Conservation (phyloP, 345 rosid genomes). For the Salix exigua region DNA sequence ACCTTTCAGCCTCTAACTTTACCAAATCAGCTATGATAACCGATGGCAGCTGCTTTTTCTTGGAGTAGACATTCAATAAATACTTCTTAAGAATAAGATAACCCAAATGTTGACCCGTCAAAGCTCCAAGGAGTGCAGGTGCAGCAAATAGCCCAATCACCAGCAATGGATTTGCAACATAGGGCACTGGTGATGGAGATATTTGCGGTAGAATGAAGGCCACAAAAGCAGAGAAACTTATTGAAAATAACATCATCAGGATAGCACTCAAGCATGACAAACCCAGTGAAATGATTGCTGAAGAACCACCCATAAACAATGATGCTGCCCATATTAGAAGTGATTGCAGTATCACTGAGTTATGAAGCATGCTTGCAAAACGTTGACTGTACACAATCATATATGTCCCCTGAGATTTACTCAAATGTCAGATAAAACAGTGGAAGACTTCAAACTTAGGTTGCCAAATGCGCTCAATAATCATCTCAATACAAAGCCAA, state of each 20-base stretch:
- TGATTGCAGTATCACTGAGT: slow-evolving; percentile 80
- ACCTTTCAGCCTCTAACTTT: slow-evolving; percentile 89
- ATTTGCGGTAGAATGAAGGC: slow-evolving; percentile 71
- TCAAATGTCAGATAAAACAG: slow-evolving; percentile 14
- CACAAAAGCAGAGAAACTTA: slow-evolving; percentile 57
- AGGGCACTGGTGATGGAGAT: slow-evolving; percentile 75
- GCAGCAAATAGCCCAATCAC: slow-evolving; percentile 77
- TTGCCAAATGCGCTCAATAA: slow-evolving; percentile 1
- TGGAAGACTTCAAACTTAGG: slow-evolving; percentile 1
- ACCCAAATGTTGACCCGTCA: slow-evolving; percentile 82
- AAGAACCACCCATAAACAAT: slow-evolving; percentile 82
- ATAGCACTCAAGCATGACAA: slow-evolving; percentile 65
- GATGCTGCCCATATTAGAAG: slow-evolving; percentile 76
- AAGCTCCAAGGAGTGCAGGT: slow-evolving; percentile 85
- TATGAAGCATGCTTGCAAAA: slow-evolving; percentile 67
- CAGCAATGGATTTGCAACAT: slow-evolving; percentile 77
- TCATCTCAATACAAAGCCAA: slow-evolving; percentile 6
- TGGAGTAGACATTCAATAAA: slow-evolving; percentile 45
- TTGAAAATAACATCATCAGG: slow-evolving; percentile 66
- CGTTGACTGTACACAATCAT: slow-evolving; percentile 66
- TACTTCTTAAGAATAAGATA: slow-evolving; percentile 49
- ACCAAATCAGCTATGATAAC: slow-evolving; percentile 44
- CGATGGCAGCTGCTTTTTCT: slow-evolving; percentile 47
- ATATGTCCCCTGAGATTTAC: slow-evolving; percentile 64
- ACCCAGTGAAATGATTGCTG: slow-evolving; percentile 57